Evolutionary conservation across 176 grass and related monocot species (phyloP).

Genomic region (Triticum turgidum): DNA sequence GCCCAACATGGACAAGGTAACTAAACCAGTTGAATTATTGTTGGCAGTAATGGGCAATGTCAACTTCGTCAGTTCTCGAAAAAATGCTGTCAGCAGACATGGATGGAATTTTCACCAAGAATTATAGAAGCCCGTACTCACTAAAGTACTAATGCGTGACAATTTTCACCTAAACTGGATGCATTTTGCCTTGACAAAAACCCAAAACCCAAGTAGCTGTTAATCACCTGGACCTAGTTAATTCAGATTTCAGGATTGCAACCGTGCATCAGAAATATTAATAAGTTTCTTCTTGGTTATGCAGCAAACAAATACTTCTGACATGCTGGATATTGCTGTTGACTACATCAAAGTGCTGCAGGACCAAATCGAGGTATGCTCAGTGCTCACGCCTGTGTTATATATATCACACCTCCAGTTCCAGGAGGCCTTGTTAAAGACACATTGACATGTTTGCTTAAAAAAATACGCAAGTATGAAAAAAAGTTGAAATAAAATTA

Average conservation of each 20-base stretch:
- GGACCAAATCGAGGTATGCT: constrained; percentile 72
- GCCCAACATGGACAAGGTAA: constrained; percentile 99
- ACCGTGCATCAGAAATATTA: background rate
- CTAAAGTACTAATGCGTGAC: background rate
- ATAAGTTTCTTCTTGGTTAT: constrained; percentile 16
- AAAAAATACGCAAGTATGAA: no score
- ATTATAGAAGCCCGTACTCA: background rate
- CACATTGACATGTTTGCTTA: no score
- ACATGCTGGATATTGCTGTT: constrained; percentile 93
- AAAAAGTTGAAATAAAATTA: no score
- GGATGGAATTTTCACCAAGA: no score
- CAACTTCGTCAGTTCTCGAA: no score
- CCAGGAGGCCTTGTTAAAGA: background rate
- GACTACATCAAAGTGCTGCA: constrained; percentile 92
- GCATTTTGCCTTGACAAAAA: background rate
- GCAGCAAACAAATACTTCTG: constrained; percentile 97
- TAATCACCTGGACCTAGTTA: background rate
- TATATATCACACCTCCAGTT: background rate
- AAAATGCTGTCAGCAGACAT: no score
- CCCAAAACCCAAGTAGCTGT: background rate
- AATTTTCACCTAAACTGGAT: background rate
- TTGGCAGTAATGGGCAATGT: background rate
- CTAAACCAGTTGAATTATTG: background rate
- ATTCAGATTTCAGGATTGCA: background rate
- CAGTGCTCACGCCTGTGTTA: background rate